Evolutionary conservation across 2,329 filamentous ascomycete genomes (phyloP), one percentile per base, ranked within the genome.

Genomic region (Juglanconis oblonga): DNA sequence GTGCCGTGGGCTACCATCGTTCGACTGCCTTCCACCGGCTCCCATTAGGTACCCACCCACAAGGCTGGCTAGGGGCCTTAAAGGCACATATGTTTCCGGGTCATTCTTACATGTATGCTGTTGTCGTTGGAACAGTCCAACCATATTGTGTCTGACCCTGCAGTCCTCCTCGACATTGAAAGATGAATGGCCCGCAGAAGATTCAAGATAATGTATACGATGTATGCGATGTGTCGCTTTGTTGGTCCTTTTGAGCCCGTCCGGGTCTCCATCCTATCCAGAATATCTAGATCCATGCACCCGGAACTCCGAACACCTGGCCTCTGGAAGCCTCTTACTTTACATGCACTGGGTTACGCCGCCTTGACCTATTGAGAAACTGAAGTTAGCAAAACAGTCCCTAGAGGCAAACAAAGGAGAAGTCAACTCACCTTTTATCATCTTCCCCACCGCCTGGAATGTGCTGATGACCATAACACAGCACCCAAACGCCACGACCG

Each of bases 391-490:
- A 42, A 5, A 5, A 42, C 5, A 24, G 24, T 24, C 24, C 24
- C 24, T 24, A 17, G n/a, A 48, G 6, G 14, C 7, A 35, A 8
- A 32, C 13, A 48, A 38, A 38, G 24, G 4, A 31, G 6, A 38
- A 8, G 29, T 8, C 29, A 24, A 52, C 64, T 53, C 44, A 69
- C 69, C 70, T 58, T 40, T 67, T n/a, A 71, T 68, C 55, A 71
- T 71, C 63, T 70, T 70, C 17, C 58, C 65, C 24, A 69, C 55
- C 4, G 70, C 67, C 64, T 71, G 67, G 17, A 71, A 44, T 17
- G 71, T 64, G 47, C 69, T 72, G 47, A 71, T 71, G 5, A 59
- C 60, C 70, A 72, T 72, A 9, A 72, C 70, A 33, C 56, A 44
- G 38, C 66, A 67, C 29, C 70, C 70, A 64, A 72, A 72, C 31